Evolutionary conservation across 202 grass and related monocot species (phyloP).

Genomic region (Brachypodium distachyon): DNA sequence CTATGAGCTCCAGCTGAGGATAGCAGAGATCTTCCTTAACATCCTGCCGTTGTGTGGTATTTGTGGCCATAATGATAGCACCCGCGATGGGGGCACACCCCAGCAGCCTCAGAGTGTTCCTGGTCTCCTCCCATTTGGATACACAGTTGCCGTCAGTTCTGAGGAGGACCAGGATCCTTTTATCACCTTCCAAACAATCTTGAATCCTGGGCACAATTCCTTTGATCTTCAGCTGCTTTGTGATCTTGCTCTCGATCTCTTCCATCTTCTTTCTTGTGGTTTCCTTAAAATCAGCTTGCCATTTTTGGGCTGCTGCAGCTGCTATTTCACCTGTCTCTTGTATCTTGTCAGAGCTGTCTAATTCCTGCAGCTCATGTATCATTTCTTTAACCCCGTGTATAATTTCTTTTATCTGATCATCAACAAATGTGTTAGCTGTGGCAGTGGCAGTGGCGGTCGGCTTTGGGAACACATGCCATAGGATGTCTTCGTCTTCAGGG

Average conservation of each 20-base stretch:
- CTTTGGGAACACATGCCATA: background rate
- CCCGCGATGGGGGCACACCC: too few relatives aligned
- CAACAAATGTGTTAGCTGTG: background rate
- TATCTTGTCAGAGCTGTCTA: background rate
- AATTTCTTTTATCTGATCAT: background rate
- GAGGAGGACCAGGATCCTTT: background rate
- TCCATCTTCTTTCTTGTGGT: background rate
- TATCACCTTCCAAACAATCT: rapidly evolving
- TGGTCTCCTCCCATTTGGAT: background rate
- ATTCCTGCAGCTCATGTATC: background rate
- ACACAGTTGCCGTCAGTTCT: background rate
- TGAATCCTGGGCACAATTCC: background rate
- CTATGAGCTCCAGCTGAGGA: background rate
- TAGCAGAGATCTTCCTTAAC: too few relatives aligned
- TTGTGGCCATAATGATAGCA: too few relatives aligned
- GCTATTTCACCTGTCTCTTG: background rate
- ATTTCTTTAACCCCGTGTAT: background rate
- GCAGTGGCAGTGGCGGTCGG: rapidly evolving
- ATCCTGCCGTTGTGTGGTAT: too few relatives aligned
- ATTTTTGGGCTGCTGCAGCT: too few relatives aligned
- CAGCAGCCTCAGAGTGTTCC: background rate
- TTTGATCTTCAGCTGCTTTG: background rate
- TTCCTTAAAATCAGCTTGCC: background rate
- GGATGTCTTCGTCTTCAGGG: background rate
- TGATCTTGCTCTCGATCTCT: background rate